Evolutionary conservation across 2,329 filamentous ascomycete species (phyloP), one percentile per base, ranked within the genome.

Genomic region (Alternaria consortialis): DNA sequence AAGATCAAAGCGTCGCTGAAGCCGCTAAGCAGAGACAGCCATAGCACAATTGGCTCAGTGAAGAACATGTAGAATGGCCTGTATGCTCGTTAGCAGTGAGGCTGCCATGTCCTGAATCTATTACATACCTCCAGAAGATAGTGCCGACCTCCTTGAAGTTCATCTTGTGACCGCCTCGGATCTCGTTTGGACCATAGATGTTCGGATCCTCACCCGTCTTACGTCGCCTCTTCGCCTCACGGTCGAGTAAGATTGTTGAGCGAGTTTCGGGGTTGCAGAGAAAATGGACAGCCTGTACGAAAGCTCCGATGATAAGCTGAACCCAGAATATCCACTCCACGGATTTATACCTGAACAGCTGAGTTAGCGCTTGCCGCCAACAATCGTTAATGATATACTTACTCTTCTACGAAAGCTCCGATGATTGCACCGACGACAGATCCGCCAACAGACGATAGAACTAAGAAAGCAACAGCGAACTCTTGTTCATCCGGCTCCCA

Each of bases 1-100:
- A 92, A 93, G 78, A 92, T 92, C 4, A 93, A 84, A 3, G 89
- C 89, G 60, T 92, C 90, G 9, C 86, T 88, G 81, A 92, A 92
- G 32, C 90, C 90, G 3, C 86, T 89, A 5, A 92, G 86, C 0
- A 92, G 83, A 1, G 90, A 92, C 5, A 92, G 81, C 37, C 85
- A 86, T 15, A 90, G 80, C 11, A 92, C 90, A 60, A 92, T 92
- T 5, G 90, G 90, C 78, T 92, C 90, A 1, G 87, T 90, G 34
- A 90, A 64, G 74, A 92, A 90, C 87, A 92, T 91, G 70, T 85
- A 85, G 78, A 91, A 92, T 0, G 90, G 90, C 0, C 90, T 87
- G 36, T 77, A 69, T 40, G 27, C 4, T 50, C 20, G 25, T 60
- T 20, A 62, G 43, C 44, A 17, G 39, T 11, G n/a, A 13, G 32